Evolutionary conservation across 2,329 filamentous ascomycete species (phyloP).

Genomic region (Fusarium oligoseptatum): DNA sequence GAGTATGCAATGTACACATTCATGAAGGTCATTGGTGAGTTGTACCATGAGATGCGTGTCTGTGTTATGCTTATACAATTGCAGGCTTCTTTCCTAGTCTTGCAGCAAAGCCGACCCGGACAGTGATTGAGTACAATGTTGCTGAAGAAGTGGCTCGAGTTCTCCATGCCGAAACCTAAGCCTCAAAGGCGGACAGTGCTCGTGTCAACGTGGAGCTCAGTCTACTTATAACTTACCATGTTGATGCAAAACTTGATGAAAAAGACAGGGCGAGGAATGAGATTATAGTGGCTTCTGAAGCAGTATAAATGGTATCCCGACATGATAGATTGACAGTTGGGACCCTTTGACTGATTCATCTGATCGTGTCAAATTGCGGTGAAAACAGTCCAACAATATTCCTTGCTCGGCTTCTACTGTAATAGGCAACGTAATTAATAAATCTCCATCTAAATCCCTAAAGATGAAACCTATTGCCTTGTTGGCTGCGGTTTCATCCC

Average conservation of each 20-base stretch:
- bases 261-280: no score
- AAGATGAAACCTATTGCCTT: not conserved
- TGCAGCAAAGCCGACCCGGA: slow-evolving; percentile 4
- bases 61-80: not conserved
- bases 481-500: not conserved
- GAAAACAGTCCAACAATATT: not conserved
- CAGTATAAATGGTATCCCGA: not conserved
- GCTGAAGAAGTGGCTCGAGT: slow-evolving; percentile 3
- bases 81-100: slow-evolving; percentile 10
- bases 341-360: not conserved
- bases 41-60: not conserved
- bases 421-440: not conserved
- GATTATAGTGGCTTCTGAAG: no score
- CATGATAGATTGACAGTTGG: not conserved
- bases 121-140: slow-evolving; percentile 10
- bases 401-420: not conserved
- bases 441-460: not conserved
- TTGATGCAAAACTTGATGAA: not conserved
- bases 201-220: not conserved
- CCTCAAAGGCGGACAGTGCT: not conserved
- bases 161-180: not conserved
- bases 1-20: slow-evolving; percentile 26
- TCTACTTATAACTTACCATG: not conserved
- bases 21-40: slow-evolving; percentile 22
- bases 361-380: not conserved